phyloP scores from a whole-genome alignment of 2,329 filamentous ascomycete species.

The Chrysoporthe puriensis region DNA sequence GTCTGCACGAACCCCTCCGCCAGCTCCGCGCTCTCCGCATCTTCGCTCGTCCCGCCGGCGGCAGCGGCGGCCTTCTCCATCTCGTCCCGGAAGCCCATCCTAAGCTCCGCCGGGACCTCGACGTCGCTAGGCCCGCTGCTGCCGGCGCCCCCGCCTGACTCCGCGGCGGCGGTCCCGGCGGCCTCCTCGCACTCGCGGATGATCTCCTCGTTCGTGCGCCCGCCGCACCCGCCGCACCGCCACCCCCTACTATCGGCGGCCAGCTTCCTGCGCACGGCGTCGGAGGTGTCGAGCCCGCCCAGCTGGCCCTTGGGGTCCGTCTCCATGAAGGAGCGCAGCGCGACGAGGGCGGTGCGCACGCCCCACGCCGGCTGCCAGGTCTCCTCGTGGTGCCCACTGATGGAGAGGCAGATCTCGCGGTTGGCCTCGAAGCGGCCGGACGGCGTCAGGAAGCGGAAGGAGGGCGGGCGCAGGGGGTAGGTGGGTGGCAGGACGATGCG shows the following conservation, averaged over 20 bases:
- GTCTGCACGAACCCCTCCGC: conserved; percentile 64
- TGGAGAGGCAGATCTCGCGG: conserved; percentile 93
- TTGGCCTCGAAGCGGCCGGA: conserved; percentile 94
- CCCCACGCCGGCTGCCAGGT: conserved; percentile 99
- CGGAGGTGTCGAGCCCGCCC: conserved; percentile 80
- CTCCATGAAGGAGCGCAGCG: conserved; percentile 89
- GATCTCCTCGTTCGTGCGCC: conserved; percentile 72
- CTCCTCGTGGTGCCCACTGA: conserved; percentile 94
- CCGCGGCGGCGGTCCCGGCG: conserved; percentile 43
- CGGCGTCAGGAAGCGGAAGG: conserved; percentile 94
- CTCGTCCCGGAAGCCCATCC: conserved; percentile 75
- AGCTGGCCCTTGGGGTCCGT: conserved; percentile 86
- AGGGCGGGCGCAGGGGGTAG: conserved; percentile 89
- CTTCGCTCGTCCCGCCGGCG: conserved; percentile 34
- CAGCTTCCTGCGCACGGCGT: conserved; percentile 67
- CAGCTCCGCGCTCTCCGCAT: conserved; percentile 51
- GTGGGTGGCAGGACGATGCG: conserved; percentile 87
- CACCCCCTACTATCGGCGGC: conserved; percentile 69
- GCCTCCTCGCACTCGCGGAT: conserved; percentile 70
- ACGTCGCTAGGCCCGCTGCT: conserved; percentile 43
- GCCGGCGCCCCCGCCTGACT: conserved; percentile 28
- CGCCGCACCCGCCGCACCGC: conserved; percentile 74
- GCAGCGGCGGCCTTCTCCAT: conserved; percentile 49
- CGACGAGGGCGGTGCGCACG: conserved; percentile 81
- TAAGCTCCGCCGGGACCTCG: conserved; percentile 58